Evolutionary conservation across 192 early-diverging fungal genomes (phyloP).

Genomic region (Coemansia sp.): DNA sequence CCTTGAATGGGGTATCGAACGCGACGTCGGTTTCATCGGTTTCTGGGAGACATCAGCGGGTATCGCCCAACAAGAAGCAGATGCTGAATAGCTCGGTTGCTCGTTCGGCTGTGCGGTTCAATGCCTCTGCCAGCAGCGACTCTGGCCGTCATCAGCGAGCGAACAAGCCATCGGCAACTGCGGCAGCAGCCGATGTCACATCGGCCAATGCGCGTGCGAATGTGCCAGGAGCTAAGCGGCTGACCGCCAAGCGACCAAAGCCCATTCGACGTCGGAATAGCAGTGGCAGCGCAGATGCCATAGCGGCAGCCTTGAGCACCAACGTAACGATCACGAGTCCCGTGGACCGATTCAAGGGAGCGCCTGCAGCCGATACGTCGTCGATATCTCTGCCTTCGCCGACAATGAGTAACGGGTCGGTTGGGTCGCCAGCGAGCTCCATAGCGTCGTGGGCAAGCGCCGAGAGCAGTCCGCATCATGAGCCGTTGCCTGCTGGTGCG

Average conservation of each 20-base stretch:
- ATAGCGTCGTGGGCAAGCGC: slow-evolving; percentile 45
- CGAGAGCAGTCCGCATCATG: slow-evolving; percentile 39
- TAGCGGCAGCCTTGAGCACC: slow-evolving; percentile 9
- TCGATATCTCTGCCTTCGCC: slow-evolving; percentile 36
- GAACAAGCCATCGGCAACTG: neutral
- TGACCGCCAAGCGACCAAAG: neutral
- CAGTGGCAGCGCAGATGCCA: slow-evolving; percentile 7
- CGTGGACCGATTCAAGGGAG: slow-evolving; percentile 6
- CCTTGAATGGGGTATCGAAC: too few species aligned
- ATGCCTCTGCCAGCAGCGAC: neutral
- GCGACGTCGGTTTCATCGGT: neutral
- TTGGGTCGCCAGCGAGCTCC: slow-evolving; percentile 32
- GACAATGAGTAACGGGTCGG: slow-evolving; percentile 17
- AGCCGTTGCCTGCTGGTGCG: slow-evolving; percentile 41
- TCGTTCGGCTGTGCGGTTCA: slow-evolving; percentile 22
- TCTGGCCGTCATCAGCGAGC: slow-evolving; percentile 10
- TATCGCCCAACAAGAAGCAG: slow-evolving; percentile 20
- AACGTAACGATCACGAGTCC: slow-evolving; percentile 24
- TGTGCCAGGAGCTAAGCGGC: neutral
- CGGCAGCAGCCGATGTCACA: neutral
- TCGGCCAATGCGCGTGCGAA: neutral
- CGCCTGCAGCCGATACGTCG: slow-evolving; percentile 11
- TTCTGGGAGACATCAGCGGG: slow-evolving; percentile 18
- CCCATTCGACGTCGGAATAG: neutral
- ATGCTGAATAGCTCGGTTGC: neutral